Evolutionary conservation across 352 stramenopile species (phyloP).

Genomic region (Globisporangium echinulatum): DNA sequence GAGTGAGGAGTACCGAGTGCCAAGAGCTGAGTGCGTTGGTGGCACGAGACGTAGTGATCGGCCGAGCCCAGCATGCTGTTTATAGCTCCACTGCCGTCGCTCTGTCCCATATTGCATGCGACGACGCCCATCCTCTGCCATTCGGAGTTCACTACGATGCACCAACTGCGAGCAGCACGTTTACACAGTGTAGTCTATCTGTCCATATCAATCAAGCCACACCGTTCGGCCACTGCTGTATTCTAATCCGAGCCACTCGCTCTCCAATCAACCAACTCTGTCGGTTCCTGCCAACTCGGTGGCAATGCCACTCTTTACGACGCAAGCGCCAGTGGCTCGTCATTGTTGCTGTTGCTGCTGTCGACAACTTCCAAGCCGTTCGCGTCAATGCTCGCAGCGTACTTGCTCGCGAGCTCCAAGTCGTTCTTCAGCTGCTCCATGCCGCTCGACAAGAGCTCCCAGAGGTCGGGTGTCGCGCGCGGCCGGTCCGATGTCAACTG

Average conservation of each 20-base stretch:
- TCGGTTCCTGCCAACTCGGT: background rate
- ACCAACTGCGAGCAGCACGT: background rate
- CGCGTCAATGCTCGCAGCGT: slow-evolving; percentile 73
- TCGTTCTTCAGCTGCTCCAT: slow-evolving; percentile 88
- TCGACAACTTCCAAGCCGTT: slow-evolving; percentile 30
- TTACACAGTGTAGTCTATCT: too few relatives aligned
- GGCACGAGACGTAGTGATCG: background rate
- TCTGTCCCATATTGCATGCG: too few relatives aligned
- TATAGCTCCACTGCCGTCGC: background rate
- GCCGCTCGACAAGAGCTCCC: slow-evolving; percentile 78
- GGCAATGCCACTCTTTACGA: slow-evolving; percentile 19
- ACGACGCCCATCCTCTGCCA: too few relatives aligned
- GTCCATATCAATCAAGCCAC: too few relatives aligned
- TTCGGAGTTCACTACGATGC: background rate
- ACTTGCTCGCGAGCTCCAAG: slow-evolving; percentile 82
- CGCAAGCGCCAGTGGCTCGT: slow-evolving; percentile 49
- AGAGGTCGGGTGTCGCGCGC: slow-evolving; percentile 52
- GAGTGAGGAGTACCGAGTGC: background rate
- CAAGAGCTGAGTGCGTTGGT: too few relatives aligned
- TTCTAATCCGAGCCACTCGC: background rate
- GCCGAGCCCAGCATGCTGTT: background rate
- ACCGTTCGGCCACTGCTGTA: too few relatives aligned
- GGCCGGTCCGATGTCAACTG: slow-evolving; percentile 6
- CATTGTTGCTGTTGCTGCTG: slow-evolving; percentile 8
- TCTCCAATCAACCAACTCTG: background rate